Percentiles rank a stretch among this genome's conserved stretches.
Evolutionary conservation across 345 rosid species (phyloP).

Genomic region (Acer negundo): DNA sequence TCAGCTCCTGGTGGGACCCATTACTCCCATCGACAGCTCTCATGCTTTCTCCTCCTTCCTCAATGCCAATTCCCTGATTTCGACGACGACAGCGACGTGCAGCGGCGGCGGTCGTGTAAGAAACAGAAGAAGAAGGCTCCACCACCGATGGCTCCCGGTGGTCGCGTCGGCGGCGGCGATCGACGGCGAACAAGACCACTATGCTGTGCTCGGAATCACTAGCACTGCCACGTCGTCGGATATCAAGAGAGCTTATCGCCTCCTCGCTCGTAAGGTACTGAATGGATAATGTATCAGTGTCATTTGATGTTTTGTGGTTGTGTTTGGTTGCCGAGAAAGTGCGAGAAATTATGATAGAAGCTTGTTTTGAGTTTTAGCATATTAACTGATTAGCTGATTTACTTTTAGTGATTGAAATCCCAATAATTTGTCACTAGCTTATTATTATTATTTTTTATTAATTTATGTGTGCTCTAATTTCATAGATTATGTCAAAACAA

Average conservation of each 20-base stretch:
- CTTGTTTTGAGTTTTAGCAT: neutral
- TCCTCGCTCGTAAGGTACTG: slow-evolving; percentile 82
- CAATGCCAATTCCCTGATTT: slow-evolving; percentile 13
- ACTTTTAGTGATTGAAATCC: too few relatives aligned
- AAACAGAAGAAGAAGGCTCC: slow-evolving; percentile 15
- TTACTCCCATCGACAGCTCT: slow-evolving; percentile 42
- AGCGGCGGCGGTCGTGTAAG: slow-evolving; percentile 20
- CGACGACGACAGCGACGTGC: slow-evolving; percentile 6
- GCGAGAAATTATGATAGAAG: neutral
- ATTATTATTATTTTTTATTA: neutral
- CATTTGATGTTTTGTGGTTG: neutral
- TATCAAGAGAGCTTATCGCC: slow-evolving; percentile 80
- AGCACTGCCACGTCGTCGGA: slow-evolving; percentile 59
- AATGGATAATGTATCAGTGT: neutral
- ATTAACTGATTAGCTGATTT: neutral
- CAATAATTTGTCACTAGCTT: too few relatives aligned
- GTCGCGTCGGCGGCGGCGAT: slow-evolving; percentile 37
- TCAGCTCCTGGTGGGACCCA: slow-evolving; percentile 71
- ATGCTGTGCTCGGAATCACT: slow-evolving; percentile 68
- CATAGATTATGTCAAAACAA: neutral
- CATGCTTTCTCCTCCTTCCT: slow-evolving; percentile 32
- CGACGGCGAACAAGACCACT: slow-evolving; percentile 59
- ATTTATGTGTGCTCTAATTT: neutral
- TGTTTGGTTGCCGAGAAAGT: slow-evolving; percentile 23
- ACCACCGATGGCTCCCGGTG: slow-evolving; percentile 32